phyloP scores from a whole-genome alignment of 352 stramenopile genomes.

The Pythium monospermum region DNA sequence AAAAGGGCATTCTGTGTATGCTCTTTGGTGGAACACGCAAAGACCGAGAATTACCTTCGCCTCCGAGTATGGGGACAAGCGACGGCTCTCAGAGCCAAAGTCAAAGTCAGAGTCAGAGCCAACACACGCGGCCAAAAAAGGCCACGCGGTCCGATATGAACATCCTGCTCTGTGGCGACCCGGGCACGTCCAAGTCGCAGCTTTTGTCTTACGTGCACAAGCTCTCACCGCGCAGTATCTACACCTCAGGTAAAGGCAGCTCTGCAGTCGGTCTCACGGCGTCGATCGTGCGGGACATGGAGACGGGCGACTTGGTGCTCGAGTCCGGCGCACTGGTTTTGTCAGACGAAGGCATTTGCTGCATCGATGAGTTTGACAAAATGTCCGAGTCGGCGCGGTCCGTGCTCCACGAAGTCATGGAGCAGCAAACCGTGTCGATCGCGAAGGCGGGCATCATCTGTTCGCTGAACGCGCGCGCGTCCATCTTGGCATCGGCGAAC shows the following conservation, averaged over 20 bases:
- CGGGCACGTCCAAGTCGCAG: slow-evolving; percentile 91
- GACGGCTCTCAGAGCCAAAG: no score
- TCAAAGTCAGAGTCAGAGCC: no score
- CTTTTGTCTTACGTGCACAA: slow-evolving; percentile 85
- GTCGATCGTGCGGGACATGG: slow-evolving; percentile 88
- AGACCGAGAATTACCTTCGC: no score
- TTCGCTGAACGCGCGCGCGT: slow-evolving; percentile 87
- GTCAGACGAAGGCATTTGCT: slow-evolving; percentile 90
- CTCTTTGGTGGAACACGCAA: slow-evolving; percentile 96
- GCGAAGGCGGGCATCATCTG: slow-evolving; percentile 82
- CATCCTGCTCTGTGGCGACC: slow-evolving; percentile 92
- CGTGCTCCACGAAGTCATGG: slow-evolving; percentile 94
- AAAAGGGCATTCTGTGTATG: slow-evolving; percentile 98
- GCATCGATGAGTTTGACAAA: slow-evolving; percentile 97
- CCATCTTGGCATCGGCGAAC: slow-evolving; percentile 94
- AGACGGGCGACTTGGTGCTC: slow-evolving; percentile 77
- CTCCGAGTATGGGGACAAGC: no score
- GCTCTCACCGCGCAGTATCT: slow-evolving; percentile 88
- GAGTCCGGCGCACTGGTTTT: slow-evolving; percentile 86
- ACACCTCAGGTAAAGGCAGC: slow-evolving; percentile 93
- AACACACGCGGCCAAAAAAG: no score
- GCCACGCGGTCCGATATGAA: slow-evolving; percentile 88
- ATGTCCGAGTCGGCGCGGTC: slow-evolving; percentile 82
- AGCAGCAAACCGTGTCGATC: slow-evolving; percentile 95
- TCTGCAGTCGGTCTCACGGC: slow-evolving; percentile 93